Conservation (phyloP, 1,139 yeast species). For the Yarrowia galli region DNA sequence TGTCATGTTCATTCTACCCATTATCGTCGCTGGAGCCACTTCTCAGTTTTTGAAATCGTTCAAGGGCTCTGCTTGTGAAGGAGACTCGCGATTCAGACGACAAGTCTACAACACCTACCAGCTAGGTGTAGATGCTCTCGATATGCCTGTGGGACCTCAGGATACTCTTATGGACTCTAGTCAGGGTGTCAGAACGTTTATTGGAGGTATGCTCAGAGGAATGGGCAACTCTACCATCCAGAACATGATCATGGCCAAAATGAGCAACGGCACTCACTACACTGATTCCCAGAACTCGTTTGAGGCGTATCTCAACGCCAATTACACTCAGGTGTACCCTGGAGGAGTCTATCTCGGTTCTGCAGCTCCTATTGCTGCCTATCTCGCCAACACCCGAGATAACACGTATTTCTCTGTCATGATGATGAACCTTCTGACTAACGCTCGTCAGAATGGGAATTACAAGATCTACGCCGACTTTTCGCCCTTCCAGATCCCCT, state of each 20-base stretch:
- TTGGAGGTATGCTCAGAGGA: conserved; percentile 33
- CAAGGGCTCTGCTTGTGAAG: conserved; percentile 45
- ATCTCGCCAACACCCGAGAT: conserved; percentile 45
- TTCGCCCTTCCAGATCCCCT: conserved; percentile 50
- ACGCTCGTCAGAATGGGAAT: conserved; percentile 48
- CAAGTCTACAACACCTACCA: conserved; percentile 44
- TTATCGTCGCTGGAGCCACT: conserved; percentile 49
- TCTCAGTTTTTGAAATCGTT: conserved; percentile 46
- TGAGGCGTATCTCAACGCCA: conserved; percentile 42
- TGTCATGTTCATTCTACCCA: conserved; percentile 47
- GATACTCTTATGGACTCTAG: conserved; percentile 34
- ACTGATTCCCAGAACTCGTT: conserved; percentile 44
- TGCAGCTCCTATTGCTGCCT: conserved; percentile 42
- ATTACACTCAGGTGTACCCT: conserved; percentile 46
- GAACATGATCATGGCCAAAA: conserved; percentile 40
- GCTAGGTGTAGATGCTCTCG: conserved; percentile 38
- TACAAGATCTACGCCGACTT: conserved; percentile 47
- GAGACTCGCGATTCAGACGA: conserved; percentile 41
- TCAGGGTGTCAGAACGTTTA: conserved; percentile 43
- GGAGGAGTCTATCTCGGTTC: conserved; percentile 49
- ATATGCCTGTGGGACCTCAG: conserved; percentile 42
- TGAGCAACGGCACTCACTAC: conserved; percentile 41
- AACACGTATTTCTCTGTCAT: conserved; percentile 46
- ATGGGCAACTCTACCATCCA: conserved; percentile 15
- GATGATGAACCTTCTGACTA: conserved; percentile 48